phyloP scores from a whole-genome alignment of 768 basidiomycete genomes.

The Mrakia hoshinonis region DNA sequence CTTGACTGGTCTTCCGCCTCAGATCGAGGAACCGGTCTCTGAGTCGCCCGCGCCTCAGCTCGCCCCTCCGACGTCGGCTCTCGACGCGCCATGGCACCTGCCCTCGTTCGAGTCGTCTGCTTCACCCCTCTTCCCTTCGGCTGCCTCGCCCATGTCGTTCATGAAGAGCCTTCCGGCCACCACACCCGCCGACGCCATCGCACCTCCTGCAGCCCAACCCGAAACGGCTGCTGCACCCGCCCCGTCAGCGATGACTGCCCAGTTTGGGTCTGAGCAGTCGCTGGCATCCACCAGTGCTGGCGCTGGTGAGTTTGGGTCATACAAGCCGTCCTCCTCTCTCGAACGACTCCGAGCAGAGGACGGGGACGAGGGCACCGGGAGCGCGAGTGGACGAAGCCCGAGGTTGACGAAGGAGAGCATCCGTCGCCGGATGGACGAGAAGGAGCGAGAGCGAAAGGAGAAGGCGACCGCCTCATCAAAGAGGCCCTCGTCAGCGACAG shows the following conservation, averaged over 20 bases:
- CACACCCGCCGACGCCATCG: background rate
- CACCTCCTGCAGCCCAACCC: too few species aligned
- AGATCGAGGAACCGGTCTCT: background rate
- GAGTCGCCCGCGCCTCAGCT: background rate
- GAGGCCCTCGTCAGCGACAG: background rate
- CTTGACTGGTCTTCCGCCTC: background rate
- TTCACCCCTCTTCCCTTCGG: background rate
- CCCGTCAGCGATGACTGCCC: conserved; percentile 12
- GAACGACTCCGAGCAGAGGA: conserved; percentile 17
- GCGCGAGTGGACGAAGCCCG: conserved; percentile 19
- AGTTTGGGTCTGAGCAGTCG: background rate
- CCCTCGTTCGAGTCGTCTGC: background rate
- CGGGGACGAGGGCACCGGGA: conserved; percentile 1
- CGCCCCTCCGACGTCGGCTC: background rate
- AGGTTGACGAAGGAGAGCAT: conserved; percentile 26
- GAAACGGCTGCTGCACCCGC: background rate
- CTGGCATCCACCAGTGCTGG: background rate
- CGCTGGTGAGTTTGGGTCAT: conserved; percentile 22
- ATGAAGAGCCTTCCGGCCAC: background rate
- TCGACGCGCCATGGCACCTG: background rate
- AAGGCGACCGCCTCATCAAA: background rate
- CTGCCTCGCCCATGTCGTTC: background rate
- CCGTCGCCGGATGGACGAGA: conserved; percentile 20
- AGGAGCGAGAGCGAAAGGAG: background rate
- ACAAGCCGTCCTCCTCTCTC: conserved; percentile 23